A percentile compares a stretch with the other conserved stretches of the same genome.
Conservation (phyloP, 768 basidiomycete genomes). For the Dendrothele bispora region DNA sequence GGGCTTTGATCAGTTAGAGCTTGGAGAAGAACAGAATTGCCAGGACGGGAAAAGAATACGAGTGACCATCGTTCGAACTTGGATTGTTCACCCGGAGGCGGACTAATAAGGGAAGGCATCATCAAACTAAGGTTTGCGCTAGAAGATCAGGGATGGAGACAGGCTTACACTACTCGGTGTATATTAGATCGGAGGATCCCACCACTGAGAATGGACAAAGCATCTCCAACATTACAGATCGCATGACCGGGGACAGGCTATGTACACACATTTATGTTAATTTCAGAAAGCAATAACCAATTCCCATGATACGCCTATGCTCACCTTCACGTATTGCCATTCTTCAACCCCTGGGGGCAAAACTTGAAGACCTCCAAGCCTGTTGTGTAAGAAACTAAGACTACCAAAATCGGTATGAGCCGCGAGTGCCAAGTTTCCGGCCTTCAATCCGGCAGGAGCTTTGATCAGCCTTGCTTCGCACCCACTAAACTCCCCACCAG, state of each 20-base stretch:
- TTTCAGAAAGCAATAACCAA: slow-evolving; percentile 11
- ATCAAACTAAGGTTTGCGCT: not conserved
- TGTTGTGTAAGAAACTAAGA: slow-evolving; percentile 6
- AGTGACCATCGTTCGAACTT: slow-evolving; percentile 46
- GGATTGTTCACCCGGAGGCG: slow-evolving; percentile 46
- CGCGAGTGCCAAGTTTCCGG: slow-evolving; percentile 24
- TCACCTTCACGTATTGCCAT: slow-evolving; percentile 44
- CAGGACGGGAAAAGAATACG: slow-evolving; percentile 51
- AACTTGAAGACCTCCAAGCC: slow-evolving; percentile 7
- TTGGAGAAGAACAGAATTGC: slow-evolving; percentile 35
- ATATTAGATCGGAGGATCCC: slow-evolving; percentile 50
- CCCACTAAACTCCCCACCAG: slow-evolving; percentile 15
- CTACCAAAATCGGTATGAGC: slow-evolving; percentile 50
- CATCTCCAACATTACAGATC: slow-evolving; percentile 50
- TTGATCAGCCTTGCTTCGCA: slow-evolving; percentile 23
- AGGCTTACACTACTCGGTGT: slow-evolving; percentile 47
- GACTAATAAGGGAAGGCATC: slow-evolving; percentile 16
- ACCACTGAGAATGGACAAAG: slow-evolving; percentile 48
- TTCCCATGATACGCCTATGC: not conserved
- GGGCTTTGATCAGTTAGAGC: slow-evolving; percentile 40
- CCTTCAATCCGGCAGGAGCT: slow-evolving; percentile 28
- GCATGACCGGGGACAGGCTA: slow-evolving; percentile 44
- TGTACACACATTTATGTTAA: not conserved
- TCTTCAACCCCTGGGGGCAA: slow-evolving; percentile 30
- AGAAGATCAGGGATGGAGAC: not conserved